A percentile compares a stretch with the other conserved stretches of the same genome.
These are phyloP conservation scores for Nicotiana tomentosiformis DNA, from an alignment of 257 asterid species.

Conservation along the genomic window DNA sequence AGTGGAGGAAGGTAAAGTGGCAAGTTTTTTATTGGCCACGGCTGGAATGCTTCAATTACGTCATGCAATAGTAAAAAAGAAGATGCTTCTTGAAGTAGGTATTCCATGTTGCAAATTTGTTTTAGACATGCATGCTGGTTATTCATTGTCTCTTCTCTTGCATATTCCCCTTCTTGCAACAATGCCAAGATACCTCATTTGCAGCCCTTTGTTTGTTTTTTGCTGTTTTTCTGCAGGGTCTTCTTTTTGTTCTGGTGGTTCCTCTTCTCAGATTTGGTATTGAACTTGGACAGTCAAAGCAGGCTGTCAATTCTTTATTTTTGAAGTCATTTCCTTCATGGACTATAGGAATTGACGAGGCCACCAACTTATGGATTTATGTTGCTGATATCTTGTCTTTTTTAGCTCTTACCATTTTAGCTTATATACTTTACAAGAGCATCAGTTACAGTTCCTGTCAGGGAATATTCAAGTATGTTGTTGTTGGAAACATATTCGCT, in stretches of 20 bases:
- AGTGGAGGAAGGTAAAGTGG: constrained; percentile 98
- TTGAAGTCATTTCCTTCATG: constrained; percentile 46
- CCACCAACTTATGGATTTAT: constrained; percentile 47
- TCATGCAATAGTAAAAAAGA: constrained; percentile 47
- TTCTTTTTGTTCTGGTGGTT: constrained; percentile 58
- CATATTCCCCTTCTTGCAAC: neutral
- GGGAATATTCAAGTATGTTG: constrained; percentile 56
- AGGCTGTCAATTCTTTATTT: constrained; percentile 44
- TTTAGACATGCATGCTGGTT: neutral
- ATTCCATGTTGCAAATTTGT: neutral
- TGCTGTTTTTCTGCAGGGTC: constrained; percentile 48
- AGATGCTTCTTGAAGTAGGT: constrained; percentile 63
- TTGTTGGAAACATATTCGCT: constrained; percentile 43
- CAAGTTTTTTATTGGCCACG: constrained; percentile 88
- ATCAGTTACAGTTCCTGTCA: constrained; percentile 27
- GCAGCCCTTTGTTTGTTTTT: constrained; percentile 4
- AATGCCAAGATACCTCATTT: neutral
- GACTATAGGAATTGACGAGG: constrained; percentile 38
- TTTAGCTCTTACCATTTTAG: constrained; percentile 51
- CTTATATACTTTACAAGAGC: constrained; percentile 51
- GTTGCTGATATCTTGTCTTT: constrained; percentile 52
- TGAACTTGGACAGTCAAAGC: constrained; percentile 54
- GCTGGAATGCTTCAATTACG: constrained; percentile 72
- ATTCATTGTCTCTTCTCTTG: neutral
- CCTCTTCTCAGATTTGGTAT: constrained; percentile 74